phyloP scores from a whole-genome alignment of 2,329 filamentous ascomycete genomes.

The Calonectria hongkongensis region DNA sequence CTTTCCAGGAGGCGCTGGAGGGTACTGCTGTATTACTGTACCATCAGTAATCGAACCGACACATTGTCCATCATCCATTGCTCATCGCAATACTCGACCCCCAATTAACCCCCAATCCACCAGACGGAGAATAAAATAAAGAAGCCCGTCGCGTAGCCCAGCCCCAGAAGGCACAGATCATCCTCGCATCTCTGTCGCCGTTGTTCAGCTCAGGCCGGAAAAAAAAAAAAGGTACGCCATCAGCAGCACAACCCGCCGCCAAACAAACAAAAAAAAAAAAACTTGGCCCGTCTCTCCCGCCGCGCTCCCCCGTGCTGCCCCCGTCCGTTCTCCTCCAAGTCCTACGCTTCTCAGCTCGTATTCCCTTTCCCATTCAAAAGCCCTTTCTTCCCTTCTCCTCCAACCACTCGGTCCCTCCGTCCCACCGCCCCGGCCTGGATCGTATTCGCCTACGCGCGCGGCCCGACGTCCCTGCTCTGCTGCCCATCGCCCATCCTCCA shows the following conservation, averaged over 20 bases:
- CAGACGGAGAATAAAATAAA: neutral
- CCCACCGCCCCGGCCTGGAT: slow-evolving; percentile 53
- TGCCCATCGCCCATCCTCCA: slow-evolving; percentile 29
- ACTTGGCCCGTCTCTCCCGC: slow-evolving; percentile 28
- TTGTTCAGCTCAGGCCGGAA: slow-evolving; percentile 3
- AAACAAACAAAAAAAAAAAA: slow-evolving; percentile 22
- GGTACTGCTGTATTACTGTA: slow-evolving; percentile 20
- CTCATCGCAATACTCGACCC: slow-evolving; percentile 22
- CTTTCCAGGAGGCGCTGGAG: slow-evolving; percentile 15
- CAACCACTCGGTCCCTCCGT: slow-evolving; percentile 53
- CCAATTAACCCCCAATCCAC: slow-evolving; percentile 22
- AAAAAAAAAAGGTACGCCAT: slow-evolving; percentile 24
- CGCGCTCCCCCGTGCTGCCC: slow-evolving; percentile 26
- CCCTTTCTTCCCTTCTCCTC: slow-evolving; percentile 46
- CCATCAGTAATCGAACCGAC: slow-evolving; percentile 16
- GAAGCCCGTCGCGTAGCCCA: slow-evolving; percentile 12
- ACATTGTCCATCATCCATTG: slow-evolving; percentile 6
- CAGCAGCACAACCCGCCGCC: slow-evolving; percentile 2
- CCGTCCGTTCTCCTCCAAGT: slow-evolving; percentile 39
- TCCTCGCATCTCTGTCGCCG: slow-evolving; percentile 9
- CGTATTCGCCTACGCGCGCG: slow-evolving; percentile 49
- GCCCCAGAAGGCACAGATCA: slow-evolving; percentile 30
- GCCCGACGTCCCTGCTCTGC: slow-evolving; percentile 40
- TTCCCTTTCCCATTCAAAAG: slow-evolving; percentile 53
- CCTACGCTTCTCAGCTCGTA: slow-evolving; percentile 53